Evolutionary conservation across 2,329 filamentous ascomycete species (phyloP), one percentile per base, ranked within the genome.

Genomic region (Huntiella savannae): DNA sequence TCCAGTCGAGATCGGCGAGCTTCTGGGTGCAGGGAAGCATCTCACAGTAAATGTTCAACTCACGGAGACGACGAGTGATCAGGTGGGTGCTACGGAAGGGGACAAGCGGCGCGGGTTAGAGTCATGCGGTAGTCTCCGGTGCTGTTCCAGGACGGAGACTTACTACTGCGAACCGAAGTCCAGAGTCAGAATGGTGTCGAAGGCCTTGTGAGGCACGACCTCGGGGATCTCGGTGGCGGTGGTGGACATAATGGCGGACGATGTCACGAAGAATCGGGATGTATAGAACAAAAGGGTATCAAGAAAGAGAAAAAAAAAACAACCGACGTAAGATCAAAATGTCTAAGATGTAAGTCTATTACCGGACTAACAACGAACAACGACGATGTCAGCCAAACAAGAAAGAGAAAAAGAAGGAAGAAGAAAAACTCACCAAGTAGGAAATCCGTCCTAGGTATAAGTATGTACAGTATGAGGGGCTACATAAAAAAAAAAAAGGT

Each of bases 21-120:
- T 88, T 88, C 56, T 81, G 77, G 40, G 80, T 92, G 63, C 86
- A 93, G 16, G 82, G 82, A 38, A 92, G 75, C 78, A 93, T 81
- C 66, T 94, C 86, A 51, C 77, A 77, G 67, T 82, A 94, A 60
- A 92, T 73, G 65, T 79, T 80, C 62, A 92, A 71, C 55, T 81
- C 75, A 54, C 85, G 73, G 22, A 92, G 70, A 33, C 83, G 75
- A 46, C 83, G 70, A 7, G 77, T 76, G 57, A 87, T 85, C 35
- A 87, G 67, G 60, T 86, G 80, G 36, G 75, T 77, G 56, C 78
- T 80, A 62, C 83, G 79, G 17, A 33, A 34, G 17, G n/a, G 5
- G 16, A 38, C 40, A 41, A 41, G 40, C 6, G 4, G 11, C 19
- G 22, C 4, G 28, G 43, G 12, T 17, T 19, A 37, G 3, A 37